phyloP scores from a whole-genome alignment of 2,329 filamentous ascomycete genomes.

The Akanthomyces dipterigenus region DNA sequence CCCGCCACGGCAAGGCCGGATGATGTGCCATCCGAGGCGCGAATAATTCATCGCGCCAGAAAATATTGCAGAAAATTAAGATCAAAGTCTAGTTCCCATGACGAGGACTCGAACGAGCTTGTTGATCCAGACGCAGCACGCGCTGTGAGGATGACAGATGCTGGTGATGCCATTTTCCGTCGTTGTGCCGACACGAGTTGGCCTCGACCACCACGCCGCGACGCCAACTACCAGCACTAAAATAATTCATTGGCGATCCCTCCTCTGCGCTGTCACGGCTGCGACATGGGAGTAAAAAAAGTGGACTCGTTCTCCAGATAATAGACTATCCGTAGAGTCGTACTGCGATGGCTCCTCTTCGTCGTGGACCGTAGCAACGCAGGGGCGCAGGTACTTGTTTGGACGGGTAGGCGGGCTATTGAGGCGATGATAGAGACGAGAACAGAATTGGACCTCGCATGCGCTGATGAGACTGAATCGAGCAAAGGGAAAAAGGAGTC shows the following conservation, averaged over 20 bases:
- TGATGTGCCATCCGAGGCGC: neutral
- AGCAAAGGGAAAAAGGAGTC: neutral
- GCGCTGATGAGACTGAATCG: too few species aligned
- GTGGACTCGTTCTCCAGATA: slow-evolving; percentile 1
- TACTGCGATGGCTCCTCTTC: neutral
- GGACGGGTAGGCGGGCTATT: too few species aligned
- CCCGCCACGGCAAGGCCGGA: neutral
- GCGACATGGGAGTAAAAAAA: neutral
- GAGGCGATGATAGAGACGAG: too few species aligned
- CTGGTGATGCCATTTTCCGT: neutral
- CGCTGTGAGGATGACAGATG: too few species aligned
- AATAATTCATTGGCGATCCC: neutral
- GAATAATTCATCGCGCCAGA: too few species aligned
- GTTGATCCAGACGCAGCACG: too few species aligned
- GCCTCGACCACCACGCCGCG: neutral
- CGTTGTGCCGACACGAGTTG: neutral
- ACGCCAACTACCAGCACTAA: neutral
- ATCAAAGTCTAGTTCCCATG: too few species aligned
- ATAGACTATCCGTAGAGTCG: neutral
- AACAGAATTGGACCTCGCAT: too few species aligned
- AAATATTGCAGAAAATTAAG: too few species aligned
- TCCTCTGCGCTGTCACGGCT: neutral
- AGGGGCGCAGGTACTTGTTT: too few species aligned
- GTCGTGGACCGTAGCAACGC: neutral
- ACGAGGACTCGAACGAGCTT: too few species aligned